phyloP scores from a whole-genome alignment of 1,284 basidiomycete species.

The Cryptococcus depauperatus region DNA sequence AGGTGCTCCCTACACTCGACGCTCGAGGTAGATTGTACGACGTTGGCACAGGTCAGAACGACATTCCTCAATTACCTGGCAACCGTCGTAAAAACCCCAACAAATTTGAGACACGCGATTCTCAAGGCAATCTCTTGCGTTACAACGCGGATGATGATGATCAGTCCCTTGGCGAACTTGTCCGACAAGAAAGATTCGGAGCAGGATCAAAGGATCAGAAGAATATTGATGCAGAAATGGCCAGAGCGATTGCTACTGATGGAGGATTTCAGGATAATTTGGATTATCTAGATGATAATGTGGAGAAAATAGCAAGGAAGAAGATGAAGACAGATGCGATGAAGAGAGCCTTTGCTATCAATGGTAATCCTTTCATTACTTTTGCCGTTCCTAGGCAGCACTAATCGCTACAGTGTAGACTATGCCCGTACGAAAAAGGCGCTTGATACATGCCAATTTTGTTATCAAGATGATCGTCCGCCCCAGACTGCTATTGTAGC shows the following conservation, averaged over 20 bases:
- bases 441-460: conserved; percentile 75
- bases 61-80: conserved; percentile 49
- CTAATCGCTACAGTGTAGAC: conserved; percentile 59
- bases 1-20: conserved; percentile 86
- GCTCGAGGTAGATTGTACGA: conserved; percentile 81
- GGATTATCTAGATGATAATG: conserved; percentile 95
- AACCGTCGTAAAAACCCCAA: conserved; percentile 65
- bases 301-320: conserved; percentile 78
- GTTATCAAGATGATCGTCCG: conserved; percentile 77
- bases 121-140: conserved; percentile 72
- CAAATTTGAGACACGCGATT: conserved; percentile 84
- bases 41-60: conserved; percentile 57
- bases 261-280: conserved; percentile 77
- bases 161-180: conserved; percentile 76
- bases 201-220: conserved; percentile 86
- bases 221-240: conserved; percentile 81
- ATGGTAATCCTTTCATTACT: conserved; percentile 53
- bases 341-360: conserved; percentile 93
- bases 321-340: conserved; percentile 93
- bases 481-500: conserved; percentile 81
- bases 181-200: conserved; percentile 83
- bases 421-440: conserved; percentile 91
- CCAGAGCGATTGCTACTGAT: conserved; percentile 76
- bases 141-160: conserved; percentile 85
- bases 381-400: too few species aligned